A percentile compares a stretch with the other conserved stretches of the same genome.
Evolutionary conservation across 768 basidiomycete species (phyloP).

Genomic region (Leccinum fibrillosum): DNA sequence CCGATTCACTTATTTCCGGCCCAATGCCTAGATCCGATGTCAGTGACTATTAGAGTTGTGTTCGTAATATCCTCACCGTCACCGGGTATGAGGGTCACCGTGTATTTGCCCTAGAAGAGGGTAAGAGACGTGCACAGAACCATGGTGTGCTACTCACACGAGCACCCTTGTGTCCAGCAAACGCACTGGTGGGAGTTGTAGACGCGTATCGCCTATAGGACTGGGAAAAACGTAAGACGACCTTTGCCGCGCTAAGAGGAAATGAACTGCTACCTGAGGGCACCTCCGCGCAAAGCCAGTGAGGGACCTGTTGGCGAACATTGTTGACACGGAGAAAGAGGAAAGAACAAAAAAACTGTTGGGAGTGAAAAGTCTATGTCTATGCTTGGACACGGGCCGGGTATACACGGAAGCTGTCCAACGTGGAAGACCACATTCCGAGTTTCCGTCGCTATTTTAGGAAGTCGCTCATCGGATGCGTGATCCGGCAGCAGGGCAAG

Average conservation of each 20-base stretch:
- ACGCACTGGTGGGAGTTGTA: constrained; percentile 79
- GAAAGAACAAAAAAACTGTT: constrained; percentile 14
- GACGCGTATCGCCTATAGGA: constrained; percentile 61
- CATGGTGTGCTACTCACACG: constrained; percentile 53
- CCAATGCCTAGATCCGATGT: constrained; percentile 74
- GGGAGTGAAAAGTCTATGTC: constrained; percentile 12
- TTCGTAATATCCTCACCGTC: constrained; percentile 58
- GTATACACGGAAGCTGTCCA: constrained; percentile 19
- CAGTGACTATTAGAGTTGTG: constrained; percentile 8
- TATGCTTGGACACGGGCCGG: constrained; percentile 11
- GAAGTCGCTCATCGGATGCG: constrained; percentile 1
- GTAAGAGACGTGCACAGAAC: constrained; percentile 2
- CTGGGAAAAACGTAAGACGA: constrained; percentile 34
- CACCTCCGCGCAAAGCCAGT: constrained; percentile 49
- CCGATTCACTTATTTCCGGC: constrained; percentile 95
- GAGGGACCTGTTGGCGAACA: constrained; percentile 62
- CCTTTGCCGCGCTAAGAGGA: neutral
- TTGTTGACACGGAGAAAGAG: constrained; percentile 32
- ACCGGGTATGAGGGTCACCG: constrained; percentile 94
- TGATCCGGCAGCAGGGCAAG: too few species aligned
- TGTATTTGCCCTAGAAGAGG: constrained; percentile 80
- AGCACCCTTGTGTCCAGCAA: constrained; percentile 84
- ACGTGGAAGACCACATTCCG: constrained; percentile 14
- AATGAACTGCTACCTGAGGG: constrained; percentile 43
- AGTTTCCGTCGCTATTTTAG: constrained; percentile 5